These are phyloP conservation scores for Beauveria scarabaeidicola DNA, from an alignment of 2,329 filamentous ascomycete species.

Conservation along the genomic window DNA sequence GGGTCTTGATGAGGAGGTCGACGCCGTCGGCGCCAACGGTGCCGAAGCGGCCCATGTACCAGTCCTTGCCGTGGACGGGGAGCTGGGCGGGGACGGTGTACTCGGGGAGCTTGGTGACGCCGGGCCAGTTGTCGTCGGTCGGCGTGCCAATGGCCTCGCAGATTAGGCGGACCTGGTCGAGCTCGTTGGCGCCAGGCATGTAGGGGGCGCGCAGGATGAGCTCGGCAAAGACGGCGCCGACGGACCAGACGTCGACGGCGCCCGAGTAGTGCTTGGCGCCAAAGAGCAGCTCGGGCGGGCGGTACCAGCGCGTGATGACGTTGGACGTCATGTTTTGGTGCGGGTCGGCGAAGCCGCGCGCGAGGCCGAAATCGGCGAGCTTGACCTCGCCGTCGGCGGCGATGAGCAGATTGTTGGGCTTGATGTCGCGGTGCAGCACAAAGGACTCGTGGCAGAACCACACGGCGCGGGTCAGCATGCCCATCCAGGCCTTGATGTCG, in stretches of 20 bases:
- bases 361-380: slow-evolving; percentile 94
- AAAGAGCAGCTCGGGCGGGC: slow-evolving; percentile 87
- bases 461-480: slow-evolving; percentile 85
- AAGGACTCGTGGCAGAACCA: slow-evolving; percentile 97
- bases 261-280: slow-evolving; percentile 83
- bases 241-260: slow-evolving; percentile 88
- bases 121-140: slow-evolving; percentile 91
- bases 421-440: slow-evolving; percentile 94
- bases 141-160: slow-evolving; percentile 82
- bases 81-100: slow-evolving; percentile 65
- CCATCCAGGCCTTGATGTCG: slow-evolving; percentile 98
- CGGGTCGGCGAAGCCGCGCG: slow-evolving; percentile 80
- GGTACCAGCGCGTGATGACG: slow-evolving; percentile 95
- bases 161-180: slow-evolving; percentile 79
- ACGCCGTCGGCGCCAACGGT: slow-evolving; percentile 75
- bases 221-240: slow-evolving; percentile 89
- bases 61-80: slow-evolving; percentile 56
- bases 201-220: slow-evolving; percentile 76
- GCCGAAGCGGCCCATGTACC: slow-evolving; percentile 69
- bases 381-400: slow-evolving; percentile 90
- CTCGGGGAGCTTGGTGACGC: slow-evolving; percentile 69
- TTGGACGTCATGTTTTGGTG: slow-evolving; percentile 83
- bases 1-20: slow-evolving; percentile 78
- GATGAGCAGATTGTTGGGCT: slow-evolving; percentile 95
- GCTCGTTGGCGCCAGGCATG: slow-evolving; percentile 73